Base-by-base conservation (phyloP, 805 yeast genomes). In the Pichia pseudocactophila region DNA sequence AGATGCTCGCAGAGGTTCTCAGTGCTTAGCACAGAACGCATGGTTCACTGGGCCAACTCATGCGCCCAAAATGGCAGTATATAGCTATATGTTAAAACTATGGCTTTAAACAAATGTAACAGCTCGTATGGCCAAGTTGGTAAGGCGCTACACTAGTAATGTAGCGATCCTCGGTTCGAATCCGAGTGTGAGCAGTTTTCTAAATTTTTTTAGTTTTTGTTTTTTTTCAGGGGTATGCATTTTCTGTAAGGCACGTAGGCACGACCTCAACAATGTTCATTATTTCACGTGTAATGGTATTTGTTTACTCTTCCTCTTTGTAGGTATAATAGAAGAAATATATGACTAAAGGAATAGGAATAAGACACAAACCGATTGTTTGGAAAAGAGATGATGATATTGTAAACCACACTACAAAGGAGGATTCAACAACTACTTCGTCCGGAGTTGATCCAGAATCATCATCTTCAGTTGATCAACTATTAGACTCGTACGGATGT, bases 51-150 rank as follows among this genome's bases (percentile, higher is more conserved):
- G n/a, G n/a, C n/a, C n/a, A n/a, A n/a, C n/a, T n/a, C n/a, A n/a
- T n/a, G n/a, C n/a, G n/a, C n/a, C n/a, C n/a, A n/a, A n/a, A n/a
- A n/a, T n/a, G n/a, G n/a, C 15, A 15, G 15, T 15, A 17, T 18
- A 17, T 25, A 7, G 26, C 12, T 7, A n/a, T 4, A 4, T 10
- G 16, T 16, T 27, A n/a, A n/a, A 2, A 15, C 27, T 25, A 6
- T 13, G 11, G 11, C 15, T 17, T 25, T 16, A n/a, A 37, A 36
- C 41, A 44, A 44, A 25, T 22, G 25, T 22, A 22, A 22, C 25
- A 43, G 50, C 50, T 47, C 50, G 39, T 47, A 47, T 44, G 48
- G 50, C 50, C 50, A 47, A 47, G 50, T 47, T 47, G 50, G 50
- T 47, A 47, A 44, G 48, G 48, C 50, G 48, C 50, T 37, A 47